Conservation (phyloP, 345 rosid species). For the Tarenaya hassleriana region DNA sequence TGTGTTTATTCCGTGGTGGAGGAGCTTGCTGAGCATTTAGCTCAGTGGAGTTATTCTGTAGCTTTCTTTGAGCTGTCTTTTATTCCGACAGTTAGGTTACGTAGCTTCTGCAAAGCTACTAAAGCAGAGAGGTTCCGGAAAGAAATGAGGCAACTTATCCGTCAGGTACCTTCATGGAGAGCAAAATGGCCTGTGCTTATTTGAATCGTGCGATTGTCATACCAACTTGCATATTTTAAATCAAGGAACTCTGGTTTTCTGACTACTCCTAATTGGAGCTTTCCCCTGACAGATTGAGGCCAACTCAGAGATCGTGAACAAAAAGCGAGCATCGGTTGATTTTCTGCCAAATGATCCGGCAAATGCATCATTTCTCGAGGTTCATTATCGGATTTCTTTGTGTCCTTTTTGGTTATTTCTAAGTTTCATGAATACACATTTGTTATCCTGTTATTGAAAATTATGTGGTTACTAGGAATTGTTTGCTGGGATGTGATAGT, state of each 20-base stretch:
- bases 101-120: constrained; percentile 68
- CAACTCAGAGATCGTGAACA: constrained; percentile 53
- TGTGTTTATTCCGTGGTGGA: constrained; percentile 79
- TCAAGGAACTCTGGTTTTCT: background rate
- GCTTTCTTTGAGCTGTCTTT: constrained; percentile 84
- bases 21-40: constrained; percentile 84
- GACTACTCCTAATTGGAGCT: constrained; percentile 1
- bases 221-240: background rate
- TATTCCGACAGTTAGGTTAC: constrained; percentile 64
- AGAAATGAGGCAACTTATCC: constrained; percentile 79
- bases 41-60: constrained; percentile 82
- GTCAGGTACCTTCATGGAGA: constrained; percentile 44
- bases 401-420: background rate
- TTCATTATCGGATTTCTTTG: constrained; percentile 15
- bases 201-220: no score
- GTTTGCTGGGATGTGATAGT: no score
- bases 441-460: no score
- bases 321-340: constrained; percentile 43
- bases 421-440: background rate
- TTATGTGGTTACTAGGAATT: no score
- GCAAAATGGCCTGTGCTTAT: background rate
- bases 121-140: constrained; percentile 82
- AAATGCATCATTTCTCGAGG: constrained; percentile 62
- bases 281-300: constrained; percentile 50
- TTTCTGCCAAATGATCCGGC: constrained; percentile 75